phyloP scores from a whole-genome alignment of 352 stramenopile genomes.

The Phytophthora sansomeana region DNA sequence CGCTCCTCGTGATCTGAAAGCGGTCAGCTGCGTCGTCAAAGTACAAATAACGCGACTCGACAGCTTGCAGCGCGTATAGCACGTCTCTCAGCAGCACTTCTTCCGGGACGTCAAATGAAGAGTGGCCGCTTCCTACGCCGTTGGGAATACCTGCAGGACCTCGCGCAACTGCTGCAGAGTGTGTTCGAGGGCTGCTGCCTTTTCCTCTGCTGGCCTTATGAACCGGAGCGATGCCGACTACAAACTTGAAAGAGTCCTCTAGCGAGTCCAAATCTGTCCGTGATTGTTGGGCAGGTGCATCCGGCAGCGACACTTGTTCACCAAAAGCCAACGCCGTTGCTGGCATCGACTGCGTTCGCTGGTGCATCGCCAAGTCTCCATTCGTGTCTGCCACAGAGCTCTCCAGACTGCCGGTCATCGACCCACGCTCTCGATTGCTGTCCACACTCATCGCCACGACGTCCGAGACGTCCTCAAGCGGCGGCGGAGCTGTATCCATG shows the following conservation, averaged over 20 bases:
- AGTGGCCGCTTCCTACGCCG: conserved; percentile 10
- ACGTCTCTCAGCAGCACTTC: conserved; percentile 92
- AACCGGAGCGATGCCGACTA: conserved; percentile 64
- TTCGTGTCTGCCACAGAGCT: conserved; percentile 20
- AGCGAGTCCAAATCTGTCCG: conserved; percentile 61
- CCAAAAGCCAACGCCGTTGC: conserved; percentile 20
- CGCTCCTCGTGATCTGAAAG: conserved; percentile 83
- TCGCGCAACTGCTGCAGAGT: conserved; percentile 10
- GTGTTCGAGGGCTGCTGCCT: conserved; percentile 24
- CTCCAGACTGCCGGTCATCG: conserved; percentile 15
- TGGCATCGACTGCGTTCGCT: conserved; percentile 43
- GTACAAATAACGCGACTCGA: conserved; percentile 92
- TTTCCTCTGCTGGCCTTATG: conserved; percentile 42
- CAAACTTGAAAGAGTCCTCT: conserved; percentile 85
- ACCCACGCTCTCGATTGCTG: conserved; percentile 4
- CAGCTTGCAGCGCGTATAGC: conserved; percentile 93
- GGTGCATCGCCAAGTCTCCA: conserved; percentile 10
- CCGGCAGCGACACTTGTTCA: conserved; percentile 3
- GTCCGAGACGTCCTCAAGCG: conserved; percentile 19
- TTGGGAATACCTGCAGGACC: conserved; percentile 2
- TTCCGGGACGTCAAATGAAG: conserved; percentile 83
- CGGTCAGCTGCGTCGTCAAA: conserved; percentile 80
- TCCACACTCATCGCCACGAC: conserved; percentile 23
- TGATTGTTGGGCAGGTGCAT: conserved; percentile 10
- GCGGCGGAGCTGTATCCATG: conserved; percentile 59